Evolutionary conservation across 2,329 filamentous ascomycete species (phyloP).

Genomic region (Epichloe hybrida): DNA sequence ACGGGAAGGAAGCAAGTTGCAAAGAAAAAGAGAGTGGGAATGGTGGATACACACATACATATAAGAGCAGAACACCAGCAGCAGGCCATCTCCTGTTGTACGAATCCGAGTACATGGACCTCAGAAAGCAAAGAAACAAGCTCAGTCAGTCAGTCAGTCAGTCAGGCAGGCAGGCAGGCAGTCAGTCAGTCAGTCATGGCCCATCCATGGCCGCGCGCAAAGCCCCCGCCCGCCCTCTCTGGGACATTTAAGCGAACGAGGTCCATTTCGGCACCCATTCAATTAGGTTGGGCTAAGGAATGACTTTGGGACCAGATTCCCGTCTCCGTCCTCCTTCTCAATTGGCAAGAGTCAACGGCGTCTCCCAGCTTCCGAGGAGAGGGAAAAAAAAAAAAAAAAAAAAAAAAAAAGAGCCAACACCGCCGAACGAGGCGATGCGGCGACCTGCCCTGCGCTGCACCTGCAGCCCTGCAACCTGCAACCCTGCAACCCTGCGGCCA

Average conservation of each 20-base stretch:
- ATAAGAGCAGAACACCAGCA: conserved; percentile 13
- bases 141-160: not conserved
- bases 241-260: conserved; percentile 3
- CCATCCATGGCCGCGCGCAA: not conserved
- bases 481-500: conserved; percentile 1
- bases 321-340: no score
- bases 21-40: conserved; percentile 12
- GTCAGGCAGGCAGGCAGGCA: not conserved
- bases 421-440: conserved; percentile 7
- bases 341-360: not conserved
- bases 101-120: not conserved
- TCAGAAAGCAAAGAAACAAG: conserved; percentile 1
- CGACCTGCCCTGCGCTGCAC: conserved; percentile 2
- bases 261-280: conserved; percentile 7
- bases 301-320: conserved; percentile 11
- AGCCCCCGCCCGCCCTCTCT: not conserved
- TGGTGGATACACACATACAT: conserved; percentile 23
- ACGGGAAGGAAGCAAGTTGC: conserved; percentile 10
- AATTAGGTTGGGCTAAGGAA: conserved; percentile 6
- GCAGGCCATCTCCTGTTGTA: conserved; percentile 4
- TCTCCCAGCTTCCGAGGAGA: no score
- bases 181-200: not conserved
- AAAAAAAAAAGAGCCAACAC: not conserved
- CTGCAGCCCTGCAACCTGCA: no score
- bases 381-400: no score